These are phyloP conservation scores for Vigna radiata DNA, from an alignment of 306 rosid genomes.

Conservation along the genomic window DNA sequence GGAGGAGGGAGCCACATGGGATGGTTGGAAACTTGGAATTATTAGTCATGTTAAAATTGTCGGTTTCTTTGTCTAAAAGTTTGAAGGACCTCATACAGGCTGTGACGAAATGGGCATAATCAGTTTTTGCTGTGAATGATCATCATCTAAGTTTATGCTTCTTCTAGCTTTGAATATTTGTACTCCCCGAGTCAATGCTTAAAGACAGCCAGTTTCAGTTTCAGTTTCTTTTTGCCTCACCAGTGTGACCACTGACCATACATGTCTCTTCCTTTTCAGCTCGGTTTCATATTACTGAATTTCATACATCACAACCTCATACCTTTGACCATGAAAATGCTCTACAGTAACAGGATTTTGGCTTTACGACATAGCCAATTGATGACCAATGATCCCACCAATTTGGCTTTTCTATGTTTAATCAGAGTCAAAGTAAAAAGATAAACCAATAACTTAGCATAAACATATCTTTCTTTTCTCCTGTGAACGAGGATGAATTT, in stretches of 20 bases:
- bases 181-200: constrained; percentile 10
- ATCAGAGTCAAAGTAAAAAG: constrained; percentile 1
- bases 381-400: constrained; percentile 9
- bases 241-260: constrained; percentile 16
- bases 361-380: constrained; percentile 36
- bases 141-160: constrained; percentile 39
- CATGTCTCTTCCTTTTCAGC: constrained; percentile 45
- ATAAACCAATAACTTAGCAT: not conserved
- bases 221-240: constrained; percentile 37
- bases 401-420: constrained; percentile 15
- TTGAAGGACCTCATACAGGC: constrained; percentile 63
- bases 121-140: constrained; percentile 49
- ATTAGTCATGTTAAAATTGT: constrained; percentile 63
- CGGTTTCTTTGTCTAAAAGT: constrained; percentile 50
- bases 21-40: constrained; percentile 54
- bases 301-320: constrained; percentile 44
- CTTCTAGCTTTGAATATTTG: constrained; percentile 39
- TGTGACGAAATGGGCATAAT: constrained; percentile 76
- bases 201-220: constrained; percentile 49
- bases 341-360: constrained; percentile 28
- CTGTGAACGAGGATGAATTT: not conserved
- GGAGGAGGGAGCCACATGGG: constrained; percentile 71
- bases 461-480: not conserved
- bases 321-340: constrained; percentile 48
- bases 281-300: constrained; percentile 32